Conservation (phyloP, 768 basidiomycete species). For the Tylopilus vinaceipallidus region DNA sequence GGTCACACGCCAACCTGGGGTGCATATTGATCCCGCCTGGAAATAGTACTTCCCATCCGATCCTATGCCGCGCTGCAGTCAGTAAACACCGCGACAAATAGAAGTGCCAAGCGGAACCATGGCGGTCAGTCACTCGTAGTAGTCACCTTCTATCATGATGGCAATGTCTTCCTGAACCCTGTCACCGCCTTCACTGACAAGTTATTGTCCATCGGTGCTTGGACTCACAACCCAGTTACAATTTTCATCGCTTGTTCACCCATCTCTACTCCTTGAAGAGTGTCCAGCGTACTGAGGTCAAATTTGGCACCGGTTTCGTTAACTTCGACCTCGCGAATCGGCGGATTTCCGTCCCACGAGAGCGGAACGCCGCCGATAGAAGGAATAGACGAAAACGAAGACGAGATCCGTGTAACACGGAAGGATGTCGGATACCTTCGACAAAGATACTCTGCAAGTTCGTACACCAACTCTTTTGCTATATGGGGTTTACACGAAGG, state of each 20-base stretch:
- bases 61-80: constrained; percentile 38
- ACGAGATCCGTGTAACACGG: constrained; percentile 40
- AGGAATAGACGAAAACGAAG: constrained; percentile 9
- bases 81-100: constrained; percentile 18
- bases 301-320: constrained; percentile 47
- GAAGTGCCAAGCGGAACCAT: constrained; percentile 4
- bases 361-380: constrained; percentile 24
- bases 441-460: constrained; percentile 64
- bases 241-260: constrained; percentile 58
- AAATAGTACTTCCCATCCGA: constrained; percentile 70
- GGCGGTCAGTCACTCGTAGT: constrained; percentile 20
- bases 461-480: constrained; percentile 69
- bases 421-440: constrained; percentile 61
- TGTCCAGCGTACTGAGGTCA: constrained; percentile 40
- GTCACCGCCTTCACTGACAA: constrained; percentile 7
- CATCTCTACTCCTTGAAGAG: constrained; percentile 21
- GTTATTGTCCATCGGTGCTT: background rate
- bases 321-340: constrained; percentile 53
- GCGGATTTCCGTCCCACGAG: constrained; percentile 43
- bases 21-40: constrained; percentile 67
- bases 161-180: constrained; percentile 60
- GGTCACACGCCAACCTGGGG: constrained; percentile 46
- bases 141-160: constrained; percentile 56
- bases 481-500: background rate
- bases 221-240: constrained; percentile 57